Percentiles rank a stretch among this genome's conserved stretches.
These are phyloP conservation scores for Corymbia calophylla DNA, from an alignment of 441 rosid species.

Conservation along the genomic window DNA sequence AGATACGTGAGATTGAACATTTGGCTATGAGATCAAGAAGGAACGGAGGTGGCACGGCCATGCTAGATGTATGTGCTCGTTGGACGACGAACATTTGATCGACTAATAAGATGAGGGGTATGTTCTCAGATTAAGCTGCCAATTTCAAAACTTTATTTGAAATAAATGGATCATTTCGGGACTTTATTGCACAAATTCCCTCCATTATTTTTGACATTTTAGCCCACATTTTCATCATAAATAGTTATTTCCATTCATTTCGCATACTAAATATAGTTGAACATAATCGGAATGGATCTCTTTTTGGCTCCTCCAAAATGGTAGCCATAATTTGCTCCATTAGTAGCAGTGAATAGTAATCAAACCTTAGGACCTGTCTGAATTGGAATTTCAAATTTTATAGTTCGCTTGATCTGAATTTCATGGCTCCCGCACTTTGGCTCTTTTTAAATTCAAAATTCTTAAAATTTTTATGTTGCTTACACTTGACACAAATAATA, in stretches of 20 bases:
- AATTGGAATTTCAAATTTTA: neutral
- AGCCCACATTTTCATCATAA: neutral
- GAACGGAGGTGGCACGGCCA: neutral
- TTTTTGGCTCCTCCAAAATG: neutral
- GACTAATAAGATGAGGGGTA: accelerated
- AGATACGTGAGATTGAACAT: neutral
- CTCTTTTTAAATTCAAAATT: neutral
- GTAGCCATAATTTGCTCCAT: neutral
- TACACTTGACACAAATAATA: neutral
- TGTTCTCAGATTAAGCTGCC: neutral
- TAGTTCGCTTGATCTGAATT: neutral
- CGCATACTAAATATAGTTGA: neutral
- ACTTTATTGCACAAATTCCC: neutral
- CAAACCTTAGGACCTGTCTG: neutral
- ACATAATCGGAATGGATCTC: neutral
- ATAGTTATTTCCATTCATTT: neutral
- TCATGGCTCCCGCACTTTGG: accelerated
- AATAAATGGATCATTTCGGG: neutral
- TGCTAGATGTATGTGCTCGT: neutral
- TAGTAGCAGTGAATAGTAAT: neutral
- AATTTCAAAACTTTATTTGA: neutral
- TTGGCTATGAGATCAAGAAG: too few relatives aligned
- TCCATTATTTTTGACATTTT: neutral
- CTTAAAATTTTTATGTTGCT: neutral
- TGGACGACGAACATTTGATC: neutral